These are phyloP conservation scores for Mariannaea elegans DNA, from an alignment of 2,329 filamentous ascomycete genomes.

Conservation along the genomic window DNA sequence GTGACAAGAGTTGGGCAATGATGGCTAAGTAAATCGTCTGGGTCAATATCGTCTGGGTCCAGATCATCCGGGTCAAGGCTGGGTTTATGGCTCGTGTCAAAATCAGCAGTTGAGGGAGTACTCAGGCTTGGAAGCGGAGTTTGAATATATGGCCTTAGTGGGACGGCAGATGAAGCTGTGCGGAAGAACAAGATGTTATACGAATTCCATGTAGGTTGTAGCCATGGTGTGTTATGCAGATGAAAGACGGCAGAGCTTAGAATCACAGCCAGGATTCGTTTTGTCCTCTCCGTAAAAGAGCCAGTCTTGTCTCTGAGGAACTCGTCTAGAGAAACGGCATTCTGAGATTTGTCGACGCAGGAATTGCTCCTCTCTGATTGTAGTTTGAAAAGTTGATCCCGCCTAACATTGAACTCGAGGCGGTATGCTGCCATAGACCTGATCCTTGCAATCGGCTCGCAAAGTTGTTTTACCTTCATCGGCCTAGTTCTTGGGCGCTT, in stretches of 20 bases:
- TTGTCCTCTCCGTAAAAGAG: slow-evolving; percentile 21
- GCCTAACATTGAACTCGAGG: slow-evolving; percentile 15
- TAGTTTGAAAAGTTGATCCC: slow-evolving; percentile 15
- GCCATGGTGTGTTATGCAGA: slow-evolving; percentile 15
- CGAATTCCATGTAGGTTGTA: slow-evolving; percentile 15
- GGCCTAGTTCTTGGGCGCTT: background rate
- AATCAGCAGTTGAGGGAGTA: too few relatives aligned
- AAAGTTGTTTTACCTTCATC: slow-evolving; percentile 15
- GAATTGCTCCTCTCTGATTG: slow-evolving; percentile 14
- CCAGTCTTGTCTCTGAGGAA: background rate
- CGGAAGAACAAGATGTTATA: slow-evolving; percentile 12
- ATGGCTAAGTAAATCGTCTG: slow-evolving; percentile 10
- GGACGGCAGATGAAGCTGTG: background rate
- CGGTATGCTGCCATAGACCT: slow-evolving; percentile 6
- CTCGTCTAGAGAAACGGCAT: slow-evolving; percentile 7
- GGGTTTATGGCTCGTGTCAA: background rate
- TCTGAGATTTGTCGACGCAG: background rate
- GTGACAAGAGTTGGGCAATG: slow-evolving; percentile 14
- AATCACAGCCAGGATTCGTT: slow-evolving; percentile 20
- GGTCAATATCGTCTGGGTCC: slow-evolving; percentile 6
- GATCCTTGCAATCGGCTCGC: slow-evolving; percentile 8
- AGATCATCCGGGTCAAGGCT: background rate
- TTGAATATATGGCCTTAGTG: slow-evolving; percentile 14
- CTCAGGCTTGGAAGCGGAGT: too few relatives aligned
- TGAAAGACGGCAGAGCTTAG: slow-evolving; percentile 18